Evolutionary conservation across 768 basidiomycete genomes (phyloP).

Genomic region (Nidula microcarpa): DNA sequence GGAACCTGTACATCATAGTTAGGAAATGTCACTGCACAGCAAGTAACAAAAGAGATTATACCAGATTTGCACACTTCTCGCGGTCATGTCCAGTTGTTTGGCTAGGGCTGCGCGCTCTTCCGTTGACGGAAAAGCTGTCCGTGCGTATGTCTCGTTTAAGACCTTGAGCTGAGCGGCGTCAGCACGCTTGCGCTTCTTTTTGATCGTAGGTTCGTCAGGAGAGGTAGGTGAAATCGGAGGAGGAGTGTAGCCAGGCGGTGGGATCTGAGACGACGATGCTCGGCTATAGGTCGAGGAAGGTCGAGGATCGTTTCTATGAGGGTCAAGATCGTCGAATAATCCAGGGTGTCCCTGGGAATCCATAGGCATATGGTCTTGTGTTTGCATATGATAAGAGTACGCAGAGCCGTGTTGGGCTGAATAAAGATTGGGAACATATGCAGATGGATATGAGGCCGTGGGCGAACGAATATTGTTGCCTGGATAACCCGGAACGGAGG

Average conservation of each 20-base stretch:
- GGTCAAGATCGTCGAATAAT: constrained; percentile 25
- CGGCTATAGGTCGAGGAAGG: constrained; percentile 42
- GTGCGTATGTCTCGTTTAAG: constrained; percentile 74
- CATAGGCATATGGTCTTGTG: constrained; percentile 28
- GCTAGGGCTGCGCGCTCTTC: constrained; percentile 80
- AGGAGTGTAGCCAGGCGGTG: constrained; percentile 52
- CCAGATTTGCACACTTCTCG: constrained; percentile 87
- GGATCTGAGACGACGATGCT: constrained; percentile 28
- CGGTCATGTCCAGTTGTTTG: constrained; percentile 76
- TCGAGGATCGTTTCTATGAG: constrained; percentile 33
- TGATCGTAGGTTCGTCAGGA: constrained; percentile 66
- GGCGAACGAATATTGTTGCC: constrained; percentile 58
- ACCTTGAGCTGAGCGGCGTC: constrained; percentile 78
- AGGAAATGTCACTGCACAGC: constrained; percentile 11
- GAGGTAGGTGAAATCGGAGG: constrained; percentile 45
- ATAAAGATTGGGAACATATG: constrained; percentile 52
- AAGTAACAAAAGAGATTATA: constrained; percentile 24
- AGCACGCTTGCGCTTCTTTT: constrained; percentile 87
- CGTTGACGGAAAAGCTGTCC: constrained; percentile 86
- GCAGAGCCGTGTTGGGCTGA: constrained; percentile 28
- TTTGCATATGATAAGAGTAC: constrained; percentile 38
- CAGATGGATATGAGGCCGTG: constrained; percentile 55
- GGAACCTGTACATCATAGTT: constrained; percentile 57
- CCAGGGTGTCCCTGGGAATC: constrained; percentile 19
- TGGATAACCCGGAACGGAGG: constrained; percentile 29